phyloP scores from a whole-genome alignment of 352 stramenopile genomes.

The Aphanomyces astaci region DNA sequence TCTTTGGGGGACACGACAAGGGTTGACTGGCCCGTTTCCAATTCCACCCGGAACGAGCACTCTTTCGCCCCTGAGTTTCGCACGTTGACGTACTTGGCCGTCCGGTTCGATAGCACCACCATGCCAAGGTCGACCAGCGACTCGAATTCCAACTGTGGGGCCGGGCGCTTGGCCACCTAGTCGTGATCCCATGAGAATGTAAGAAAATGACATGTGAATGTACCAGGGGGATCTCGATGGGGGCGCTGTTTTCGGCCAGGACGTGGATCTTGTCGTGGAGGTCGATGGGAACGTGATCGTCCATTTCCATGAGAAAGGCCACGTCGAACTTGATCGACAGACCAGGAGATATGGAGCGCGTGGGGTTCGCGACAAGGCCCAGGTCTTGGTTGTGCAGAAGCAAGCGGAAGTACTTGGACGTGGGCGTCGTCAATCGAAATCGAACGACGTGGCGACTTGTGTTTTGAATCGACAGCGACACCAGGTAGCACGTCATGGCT shows the following conservation, averaged over 20 bases:
- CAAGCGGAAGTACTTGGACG: slow-evolving; percentile 51
- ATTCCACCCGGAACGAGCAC: slow-evolving; percentile 43
- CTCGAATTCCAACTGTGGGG: slow-evolving; percentile 50
- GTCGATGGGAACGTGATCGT: not conserved
- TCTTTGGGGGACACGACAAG: slow-evolving; percentile 31
- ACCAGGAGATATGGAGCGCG: slow-evolving; percentile 48
- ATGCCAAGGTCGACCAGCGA: slow-evolving; percentile 54
- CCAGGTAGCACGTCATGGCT: slow-evolving; percentile 51
- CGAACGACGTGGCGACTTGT: slow-evolving; percentile 51
- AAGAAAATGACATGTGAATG: no score
- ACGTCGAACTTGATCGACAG: slow-evolving; percentile 59
- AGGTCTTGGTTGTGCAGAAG: slow-evolving; percentile 49
- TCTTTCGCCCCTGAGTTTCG: slow-evolving; percentile 38
- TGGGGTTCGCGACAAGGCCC: slow-evolving; percentile 55
- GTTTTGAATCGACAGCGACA: slow-evolving; percentile 53
- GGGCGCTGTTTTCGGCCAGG: slow-evolving; percentile 46
- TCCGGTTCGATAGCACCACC: slow-evolving; percentile 51
- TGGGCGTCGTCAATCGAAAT: slow-evolving; percentile 49
- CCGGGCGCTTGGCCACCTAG: slow-evolving; percentile 35
- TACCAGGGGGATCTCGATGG: slow-evolving; percentile 52
- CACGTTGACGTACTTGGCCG: slow-evolving; percentile 43
- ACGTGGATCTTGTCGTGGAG: slow-evolving; percentile 57
- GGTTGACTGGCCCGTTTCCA: slow-evolving; percentile 25
- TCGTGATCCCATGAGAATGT: not conserved
- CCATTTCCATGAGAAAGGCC: slow-evolving; percentile 34